Evolutionary conservation across 352 stramenopile species (phyloP), one percentile per base, ranked within the genome.

Genomic region (Ophiocytium majus): DNA sequence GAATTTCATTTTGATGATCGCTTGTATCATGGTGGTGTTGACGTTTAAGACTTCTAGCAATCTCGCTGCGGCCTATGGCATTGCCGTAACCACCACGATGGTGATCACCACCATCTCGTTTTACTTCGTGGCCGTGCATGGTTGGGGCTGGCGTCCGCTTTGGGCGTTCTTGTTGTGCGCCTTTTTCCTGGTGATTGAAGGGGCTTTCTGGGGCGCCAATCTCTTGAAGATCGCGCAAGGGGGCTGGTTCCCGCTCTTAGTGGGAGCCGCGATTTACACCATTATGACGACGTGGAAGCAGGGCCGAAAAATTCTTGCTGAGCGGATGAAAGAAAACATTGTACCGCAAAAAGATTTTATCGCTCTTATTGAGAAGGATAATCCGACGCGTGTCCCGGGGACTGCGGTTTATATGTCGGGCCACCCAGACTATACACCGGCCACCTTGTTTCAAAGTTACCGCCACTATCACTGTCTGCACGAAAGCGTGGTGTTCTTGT

Each of bases 11-110:
- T 28, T 71, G 19, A 71, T 71, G 57, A 71, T 71, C 57, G 57
- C 57, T 28, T 71, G 57, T 28, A 71, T 71, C 28, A 23, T 71
- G 23, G 57, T 71, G 19, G 57, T 71, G 57, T 23, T 71, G 19
- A 71, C 57, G 23, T 71, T 71, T 71, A 23, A 71, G 57, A 71
- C 23, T 71, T 71, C 57, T 28, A 71, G 57, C 28, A 71, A 71
- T 71, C 57, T 71, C 28, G 57, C 57, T 28, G 57, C 57, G 23
- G 57, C 57, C 23, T 71, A 71, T 71, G 57, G 57, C 28, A 71
- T 71, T 71, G 57, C 57, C 57, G 57, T 71, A 23, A 71, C 57
- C 57, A 23, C 28, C 19, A 71, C 57, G 57, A 71, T 71, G 57
- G 19, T 71, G 23, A 71, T 71, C 57, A 71, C 57, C 19, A 71